These are phyloP conservation scores for Backusella australiensis DNA, from an alignment of 192 early-diverging fungal species.

Conservation along the genomic window DNA sequence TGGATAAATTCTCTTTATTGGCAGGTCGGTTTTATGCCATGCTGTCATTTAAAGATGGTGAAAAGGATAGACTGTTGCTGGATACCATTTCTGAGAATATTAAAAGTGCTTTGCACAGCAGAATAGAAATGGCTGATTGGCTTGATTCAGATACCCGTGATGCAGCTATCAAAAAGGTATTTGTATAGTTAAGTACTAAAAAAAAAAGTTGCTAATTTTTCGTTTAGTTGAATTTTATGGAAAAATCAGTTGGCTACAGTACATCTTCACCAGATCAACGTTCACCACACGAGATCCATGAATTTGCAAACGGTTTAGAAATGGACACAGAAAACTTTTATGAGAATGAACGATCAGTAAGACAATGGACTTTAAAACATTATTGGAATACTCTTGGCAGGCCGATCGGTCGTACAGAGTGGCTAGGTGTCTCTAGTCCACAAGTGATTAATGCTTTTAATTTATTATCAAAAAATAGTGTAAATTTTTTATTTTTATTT, in stretches of 20 bases:
- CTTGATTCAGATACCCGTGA: constrained; percentile 42
- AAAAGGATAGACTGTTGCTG: constrained; percentile 38
- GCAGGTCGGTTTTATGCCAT: constrained; percentile 46
- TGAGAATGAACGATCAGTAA: constrained; percentile 57
- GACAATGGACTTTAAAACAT: constrained; percentile 37
- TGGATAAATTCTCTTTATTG: constrained; percentile 19
- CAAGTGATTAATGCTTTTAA: constrained; percentile 15
- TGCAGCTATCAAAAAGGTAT: constrained; percentile 38
- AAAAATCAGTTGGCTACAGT: constrained; percentile 47
- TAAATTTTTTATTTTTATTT: background rate
- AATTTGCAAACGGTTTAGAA: background rate
- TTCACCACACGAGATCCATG: background rate
- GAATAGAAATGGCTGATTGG: constrained; percentile 41
- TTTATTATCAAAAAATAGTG: constrained; percentile 16
- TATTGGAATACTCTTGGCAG: constrained; percentile 28
- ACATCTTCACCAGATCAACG: constrained; percentile 50
- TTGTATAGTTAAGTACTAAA: background rate
- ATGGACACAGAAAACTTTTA: constrained; percentile 44
- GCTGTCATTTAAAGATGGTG: constrained; percentile 36
- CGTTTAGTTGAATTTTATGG: background rate
- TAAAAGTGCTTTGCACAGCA: constrained; percentile 28
- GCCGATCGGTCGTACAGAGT: constrained; percentile 8
- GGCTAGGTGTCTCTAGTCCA: background rate
- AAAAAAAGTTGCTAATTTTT: background rate
- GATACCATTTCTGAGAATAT: constrained; percentile 41